phyloP scores from a whole-genome alignment of 768 basidiomycete genomes.

The Lactifluus hygrophoroides region DNA sequence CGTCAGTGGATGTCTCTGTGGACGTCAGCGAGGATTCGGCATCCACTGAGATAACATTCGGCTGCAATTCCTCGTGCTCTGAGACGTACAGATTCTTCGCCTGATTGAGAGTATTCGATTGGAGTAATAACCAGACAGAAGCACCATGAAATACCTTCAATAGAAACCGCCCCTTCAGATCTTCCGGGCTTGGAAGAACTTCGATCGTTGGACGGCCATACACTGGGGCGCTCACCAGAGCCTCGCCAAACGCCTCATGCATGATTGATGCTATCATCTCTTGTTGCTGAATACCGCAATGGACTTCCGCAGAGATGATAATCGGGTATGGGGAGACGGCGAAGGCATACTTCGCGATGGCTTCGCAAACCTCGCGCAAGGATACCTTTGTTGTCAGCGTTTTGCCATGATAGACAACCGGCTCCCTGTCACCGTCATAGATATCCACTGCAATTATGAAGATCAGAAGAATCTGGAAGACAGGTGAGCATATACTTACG shows the following conservation, averaged over 20 bases:
- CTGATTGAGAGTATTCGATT: constrained; percentile 28
- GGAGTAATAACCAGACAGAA: neutral
- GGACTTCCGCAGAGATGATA: constrained; percentile 89
- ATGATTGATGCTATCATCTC: constrained; percentile 71
- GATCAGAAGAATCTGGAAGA: neutral
- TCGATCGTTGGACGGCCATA: constrained; percentile 42
- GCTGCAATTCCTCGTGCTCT: constrained; percentile 29
- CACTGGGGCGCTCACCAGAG: constrained; percentile 40
- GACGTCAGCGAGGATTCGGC: constrained; percentile 38
- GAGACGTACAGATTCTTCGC: constrained; percentile 69
- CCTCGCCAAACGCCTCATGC: constrained; percentile 48
- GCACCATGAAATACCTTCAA: constrained; percentile 52
- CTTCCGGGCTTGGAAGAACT: constrained; percentile 74
- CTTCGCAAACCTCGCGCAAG: constrained; percentile 70
- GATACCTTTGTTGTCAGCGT: constrained; percentile 81
- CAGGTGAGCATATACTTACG: constrained; percentile 38
- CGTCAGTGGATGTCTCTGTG: constrained; percentile 28
- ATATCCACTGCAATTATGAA: constrained; percentile 70
- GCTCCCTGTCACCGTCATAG: constrained; percentile 80
- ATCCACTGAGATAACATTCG: constrained; percentile 30
- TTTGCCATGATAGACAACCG: constrained; percentile 82
- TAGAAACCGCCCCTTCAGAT: constrained; percentile 68
- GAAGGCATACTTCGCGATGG: constrained; percentile 86
- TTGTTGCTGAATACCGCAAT: constrained; percentile 74
- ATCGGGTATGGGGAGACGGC: constrained; percentile 85